Percentiles rank a stretch among this genome's conserved stretches.
Evolutionary conservation across 768 basidiomycete genomes (phyloP).

Genomic region (Agrocybe praecox): DNA sequence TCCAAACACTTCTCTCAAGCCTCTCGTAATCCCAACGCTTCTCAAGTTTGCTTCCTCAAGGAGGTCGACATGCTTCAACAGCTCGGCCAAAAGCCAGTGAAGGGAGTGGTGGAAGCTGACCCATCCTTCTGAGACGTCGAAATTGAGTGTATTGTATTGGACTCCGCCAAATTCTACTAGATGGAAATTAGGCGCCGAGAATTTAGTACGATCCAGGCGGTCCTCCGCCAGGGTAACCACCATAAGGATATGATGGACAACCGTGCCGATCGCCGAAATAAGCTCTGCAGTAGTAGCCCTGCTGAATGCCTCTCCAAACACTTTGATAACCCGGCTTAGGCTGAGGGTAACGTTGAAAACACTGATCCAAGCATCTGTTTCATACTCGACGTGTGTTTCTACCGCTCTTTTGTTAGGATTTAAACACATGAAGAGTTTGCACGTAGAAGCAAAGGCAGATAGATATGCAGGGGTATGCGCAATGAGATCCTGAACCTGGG

Average conservation of each 20-base stretch:
- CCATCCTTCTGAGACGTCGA: constrained; percentile 79
- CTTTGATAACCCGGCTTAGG: constrained; percentile 85
- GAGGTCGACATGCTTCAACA: constrained; percentile 81
- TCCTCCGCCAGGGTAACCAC: constrained; percentile 72
- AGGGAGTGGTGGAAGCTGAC: constrained; percentile 93
- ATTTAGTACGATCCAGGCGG: constrained; percentile 67
- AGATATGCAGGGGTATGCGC: constrained; percentile 69
- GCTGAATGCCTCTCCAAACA: constrained; percentile 85
- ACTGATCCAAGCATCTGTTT: constrained; percentile 95
- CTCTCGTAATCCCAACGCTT: constrained; percentile 54
- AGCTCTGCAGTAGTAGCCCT: constrained; percentile 49
- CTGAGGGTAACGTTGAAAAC: constrained; percentile 96
- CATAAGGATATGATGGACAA: constrained; percentile 71
- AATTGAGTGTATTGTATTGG: constrained; percentile 66
- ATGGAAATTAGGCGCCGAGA: constrained; percentile 64
- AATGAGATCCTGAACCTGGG: constrained; percentile 79
- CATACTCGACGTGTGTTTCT: constrained; percentile 89
- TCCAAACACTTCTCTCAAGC: constrained; percentile 62
- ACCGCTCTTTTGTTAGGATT: constrained; percentile 88
- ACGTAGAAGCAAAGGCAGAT: constrained; percentile 70
- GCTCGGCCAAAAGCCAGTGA: constrained; percentile 88
- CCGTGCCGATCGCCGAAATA: constrained; percentile 64
- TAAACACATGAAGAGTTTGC: constrained; percentile 91
- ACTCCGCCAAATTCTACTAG: constrained; percentile 64
- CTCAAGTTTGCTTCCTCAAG: constrained; percentile 57